Evolutionary conservation across 1,284 basidiomycete species (phyloP), one percentile per base, ranked within the genome.

Genomic region (Pseudozyma hubeiensis): DNA sequence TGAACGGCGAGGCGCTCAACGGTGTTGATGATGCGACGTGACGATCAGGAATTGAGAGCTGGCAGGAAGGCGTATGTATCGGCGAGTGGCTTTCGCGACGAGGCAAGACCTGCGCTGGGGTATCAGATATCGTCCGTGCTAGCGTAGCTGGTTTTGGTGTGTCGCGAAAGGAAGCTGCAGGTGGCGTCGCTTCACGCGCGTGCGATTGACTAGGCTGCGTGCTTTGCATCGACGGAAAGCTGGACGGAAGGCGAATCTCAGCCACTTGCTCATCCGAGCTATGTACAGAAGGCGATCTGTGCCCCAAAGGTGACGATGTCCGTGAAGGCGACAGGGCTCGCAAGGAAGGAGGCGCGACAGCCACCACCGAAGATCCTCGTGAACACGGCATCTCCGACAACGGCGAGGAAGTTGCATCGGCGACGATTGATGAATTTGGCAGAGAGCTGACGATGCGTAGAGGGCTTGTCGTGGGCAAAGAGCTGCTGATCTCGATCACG

Each of bases 401-500:
- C 7, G 34, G 50, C 35, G 57, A 61, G 7, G 53, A 61, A n/a
- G 48, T 17, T 14, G 53, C 44, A 19, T 59, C 49, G 40, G 37
- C 64, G 8, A 57, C 37, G 14, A 53, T 24, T 29, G 58, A 61
- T 13, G 64, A 66, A 5, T 43, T 43, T 0, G 51, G 51, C 51
- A 43, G 1, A 8, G 40, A 34, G 33, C 16, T 41, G 16, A 7
- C 16, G 17, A 24, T 24, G 8, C 17, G 17, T 24, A 44, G 7
- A 24, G 43, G 43, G 19, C 19, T 44, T 13, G 62, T 30, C 30
- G 33, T n/a, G 8, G 37, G 37, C 24, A 51, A 48, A 5, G 62
- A 46, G 33, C 41, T 48, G 31, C 48, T 17, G 10, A 47, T 24
- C 14, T 52, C 48, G 8, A 33, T 35, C 14, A 24, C 19, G 3